Percentiles rank a stretch among this genome's conserved stretches.
These are phyloP conservation scores for Saturnispora bothae DNA, from an alignment of 805 yeast genomes.

Conservation along the genomic window DNA sequence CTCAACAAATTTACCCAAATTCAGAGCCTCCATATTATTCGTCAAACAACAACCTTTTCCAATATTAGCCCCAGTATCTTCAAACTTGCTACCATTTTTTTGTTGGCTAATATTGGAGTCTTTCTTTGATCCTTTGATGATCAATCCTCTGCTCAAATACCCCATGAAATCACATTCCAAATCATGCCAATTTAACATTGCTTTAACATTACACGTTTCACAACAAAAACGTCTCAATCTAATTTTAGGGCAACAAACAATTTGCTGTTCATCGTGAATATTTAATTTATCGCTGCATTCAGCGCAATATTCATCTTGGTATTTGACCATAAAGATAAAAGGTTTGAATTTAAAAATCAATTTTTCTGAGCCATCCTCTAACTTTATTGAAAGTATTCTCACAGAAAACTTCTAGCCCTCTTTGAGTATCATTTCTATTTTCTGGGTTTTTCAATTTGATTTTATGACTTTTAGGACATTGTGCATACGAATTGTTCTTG, in stretches of 20 bases:
- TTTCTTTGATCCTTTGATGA: background rate
- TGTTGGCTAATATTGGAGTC: background rate
- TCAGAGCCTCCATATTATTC: too few species aligned
- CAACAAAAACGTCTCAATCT: slow-evolving; percentile 5
- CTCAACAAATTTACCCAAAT: too few species aligned
- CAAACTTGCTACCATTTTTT: too few species aligned
- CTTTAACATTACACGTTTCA: slow-evolving; percentile 5
- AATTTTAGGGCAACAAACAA: slow-evolving; percentile 4
- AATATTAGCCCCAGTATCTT: too few species aligned
- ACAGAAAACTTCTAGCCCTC: slow-evolving; percentile 9
- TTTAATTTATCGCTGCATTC: slow-evolving; percentile 6
- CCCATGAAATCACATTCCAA: slow-evolving; percentile 9
- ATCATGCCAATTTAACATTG: slow-evolving; percentile 7
- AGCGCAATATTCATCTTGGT: slow-evolving; percentile 6
- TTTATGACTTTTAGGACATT: background rate
- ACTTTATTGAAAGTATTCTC: background rate
- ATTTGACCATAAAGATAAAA: slow-evolving; percentile 6
- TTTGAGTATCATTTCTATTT: background rate
- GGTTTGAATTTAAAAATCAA: slow-evolving; percentile 9
- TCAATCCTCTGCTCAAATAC: slow-evolving; percentile 2
- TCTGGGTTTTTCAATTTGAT: slow-evolving; percentile 4
- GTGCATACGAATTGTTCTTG: too few species aligned
- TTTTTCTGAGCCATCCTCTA: slow-evolving; percentile 1
- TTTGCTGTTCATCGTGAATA: background rate
- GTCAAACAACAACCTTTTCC: too few species aligned